phyloP scores from a whole-genome alignment of 768 basidiomycete species.

The Daedaleopsis nitida region DNA sequence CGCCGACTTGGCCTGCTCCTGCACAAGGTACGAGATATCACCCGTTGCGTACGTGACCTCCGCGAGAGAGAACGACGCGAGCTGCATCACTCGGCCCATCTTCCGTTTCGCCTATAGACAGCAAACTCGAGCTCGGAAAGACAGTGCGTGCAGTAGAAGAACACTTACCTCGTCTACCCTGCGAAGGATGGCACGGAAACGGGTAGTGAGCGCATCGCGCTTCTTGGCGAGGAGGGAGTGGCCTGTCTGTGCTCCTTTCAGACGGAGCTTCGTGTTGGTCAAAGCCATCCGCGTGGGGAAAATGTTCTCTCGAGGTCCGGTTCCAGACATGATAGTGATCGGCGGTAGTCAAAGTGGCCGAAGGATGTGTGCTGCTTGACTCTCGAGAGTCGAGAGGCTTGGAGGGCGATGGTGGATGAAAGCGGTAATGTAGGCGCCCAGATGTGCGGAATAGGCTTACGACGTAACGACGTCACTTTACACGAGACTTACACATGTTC shows the following conservation, averaged over 20 bases:
- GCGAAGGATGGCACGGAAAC: constrained; percentile 90
- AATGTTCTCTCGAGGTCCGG: constrained; percentile 88
- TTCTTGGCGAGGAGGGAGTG: constrained; percentile 97
- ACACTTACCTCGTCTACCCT: constrained; percentile 94
- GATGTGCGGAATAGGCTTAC: neutral
- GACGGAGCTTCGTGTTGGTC: constrained; percentile 85
- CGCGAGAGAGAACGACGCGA: constrained; percentile 98
- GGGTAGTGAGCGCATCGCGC: constrained; percentile 91
- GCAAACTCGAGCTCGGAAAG: constrained; percentile 10
- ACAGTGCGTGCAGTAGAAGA: neutral
- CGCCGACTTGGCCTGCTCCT: constrained; percentile 91
- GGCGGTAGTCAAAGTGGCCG: neutral
- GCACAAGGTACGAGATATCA: constrained; percentile 97
- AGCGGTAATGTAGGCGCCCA: neutral
- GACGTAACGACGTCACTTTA: neutral
- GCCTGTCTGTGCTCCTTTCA: constrained; percentile 93
- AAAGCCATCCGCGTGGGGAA: constrained; percentile 98
- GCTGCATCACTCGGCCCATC: constrained; percentile 98
- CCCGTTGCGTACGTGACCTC: constrained; percentile 98
- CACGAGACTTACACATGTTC: too few species aligned
- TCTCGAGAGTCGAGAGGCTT: neutral
- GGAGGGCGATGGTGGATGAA: neutral
- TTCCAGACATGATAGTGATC: constrained; percentile 71
- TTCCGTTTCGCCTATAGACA: constrained; percentile 86
- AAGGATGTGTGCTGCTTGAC: neutral